Conservation (phyloP, 1,139 yeast species). For the Wickerhamomyces sp. region DNA sequence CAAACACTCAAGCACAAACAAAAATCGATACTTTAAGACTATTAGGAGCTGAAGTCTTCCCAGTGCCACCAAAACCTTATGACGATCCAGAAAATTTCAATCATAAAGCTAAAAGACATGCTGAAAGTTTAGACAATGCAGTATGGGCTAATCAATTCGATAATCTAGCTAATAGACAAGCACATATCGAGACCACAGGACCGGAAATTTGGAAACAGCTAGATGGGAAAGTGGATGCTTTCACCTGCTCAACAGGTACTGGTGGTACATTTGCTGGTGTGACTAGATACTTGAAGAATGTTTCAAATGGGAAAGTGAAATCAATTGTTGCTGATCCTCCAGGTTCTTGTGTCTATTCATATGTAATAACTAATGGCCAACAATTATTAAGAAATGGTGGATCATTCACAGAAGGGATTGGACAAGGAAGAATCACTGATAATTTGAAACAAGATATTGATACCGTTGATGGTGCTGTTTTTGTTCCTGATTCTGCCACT, state of each 20-base stretch:
- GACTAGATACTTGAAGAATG: slow-evolving; percentile 67
- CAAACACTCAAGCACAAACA: slow-evolving; percentile 76
- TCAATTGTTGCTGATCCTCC: slow-evolving; percentile 88
- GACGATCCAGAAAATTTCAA: slow-evolving; percentile 79
- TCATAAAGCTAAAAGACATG: slow-evolving; percentile 81
- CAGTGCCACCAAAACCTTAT: slow-evolving; percentile 86
- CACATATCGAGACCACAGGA: slow-evolving; percentile 88
- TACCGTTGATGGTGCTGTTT: slow-evolving; percentile 61
- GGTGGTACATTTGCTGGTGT: slow-evolving; percentile 90
- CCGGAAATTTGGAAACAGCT: slow-evolving; percentile 93
- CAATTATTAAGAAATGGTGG: slow-evolving; percentile 65
- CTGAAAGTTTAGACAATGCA: slow-evolving; percentile 67
- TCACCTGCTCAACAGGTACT: slow-evolving; percentile 87
- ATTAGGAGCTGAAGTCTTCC: slow-evolving; percentile 81
- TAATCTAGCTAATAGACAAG: slow-evolving; percentile 79
- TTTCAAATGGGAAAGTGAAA: slow-evolving; percentile 52
- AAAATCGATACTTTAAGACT: slow-evolving; percentile 69
- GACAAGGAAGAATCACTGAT: slow-evolving; percentile 88
- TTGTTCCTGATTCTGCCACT: slow-evolving; percentile 61
- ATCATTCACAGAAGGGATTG: slow-evolving; percentile 92
- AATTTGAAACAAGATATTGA: slow-evolving; percentile 71
- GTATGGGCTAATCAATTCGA: slow-evolving; percentile 94
- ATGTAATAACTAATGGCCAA: slow-evolving; percentile 62
- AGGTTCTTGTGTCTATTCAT: slow-evolving; percentile 79
- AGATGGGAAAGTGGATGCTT: slow-evolving; percentile 74